Evolutionary conservation across 495 filamentous ascomycete genomes (phyloP).

Genomic region (Xylaria longipes): DNA sequence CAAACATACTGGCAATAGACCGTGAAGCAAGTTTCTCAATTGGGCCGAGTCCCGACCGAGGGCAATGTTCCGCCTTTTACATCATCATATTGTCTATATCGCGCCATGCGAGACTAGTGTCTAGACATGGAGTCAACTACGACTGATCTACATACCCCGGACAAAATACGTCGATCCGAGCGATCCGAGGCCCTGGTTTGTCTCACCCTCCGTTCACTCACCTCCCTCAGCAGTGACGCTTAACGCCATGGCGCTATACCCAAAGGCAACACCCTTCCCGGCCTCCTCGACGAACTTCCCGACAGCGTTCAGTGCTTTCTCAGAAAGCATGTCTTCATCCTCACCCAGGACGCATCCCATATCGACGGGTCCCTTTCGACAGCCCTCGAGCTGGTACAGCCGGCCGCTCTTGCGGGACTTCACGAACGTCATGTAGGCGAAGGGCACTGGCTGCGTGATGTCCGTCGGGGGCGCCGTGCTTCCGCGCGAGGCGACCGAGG

Average conservation of each 20-base stretch:
- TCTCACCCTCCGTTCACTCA: constrained; percentile 3
- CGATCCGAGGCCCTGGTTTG: neutral
- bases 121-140: neutral
- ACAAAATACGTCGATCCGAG: neutral
- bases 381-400: constrained; percentile 80
- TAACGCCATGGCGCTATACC: constrained; percentile 21
- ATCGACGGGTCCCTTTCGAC: constrained; percentile 71
- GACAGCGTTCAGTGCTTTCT: constrained; percentile 56
- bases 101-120: neutral
- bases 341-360: constrained; percentile 60
- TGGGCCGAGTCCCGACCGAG: neutral
- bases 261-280: constrained; percentile 7
- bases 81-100: neutral
- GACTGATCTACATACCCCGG: neutral
- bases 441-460: constrained; percentile 63
- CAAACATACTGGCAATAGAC: constrained; percentile 3
- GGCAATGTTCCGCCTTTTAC: neutral
- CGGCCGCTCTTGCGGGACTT: constrained; percentile 61
- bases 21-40: constrained; percentile 8
- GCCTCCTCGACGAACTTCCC: constrained; percentile 4
- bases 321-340: constrained; percentile 72
- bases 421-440: constrained; percentile 69
- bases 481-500: constrained; percentile 66
- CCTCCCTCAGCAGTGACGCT: constrained; percentile 11
- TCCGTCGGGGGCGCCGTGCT: constrained; percentile 59